Base-by-base conservation (phyloP, 768 basidiomycete species). In the Kwoniella europaea region DNA sequence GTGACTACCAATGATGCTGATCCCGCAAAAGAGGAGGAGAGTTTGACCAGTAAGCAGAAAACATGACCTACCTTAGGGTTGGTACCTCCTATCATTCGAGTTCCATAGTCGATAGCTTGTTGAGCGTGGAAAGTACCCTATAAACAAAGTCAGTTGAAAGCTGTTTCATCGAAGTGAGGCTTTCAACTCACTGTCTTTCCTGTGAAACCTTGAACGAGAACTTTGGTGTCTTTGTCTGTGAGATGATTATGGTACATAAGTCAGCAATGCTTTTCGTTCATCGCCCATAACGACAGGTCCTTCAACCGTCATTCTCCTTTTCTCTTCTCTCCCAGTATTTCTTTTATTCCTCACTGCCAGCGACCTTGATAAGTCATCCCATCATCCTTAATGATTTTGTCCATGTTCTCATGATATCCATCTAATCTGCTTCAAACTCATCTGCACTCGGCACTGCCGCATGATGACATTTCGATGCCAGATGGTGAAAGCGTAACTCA, bases 1-100 rank as follows among this genome's bases (percentile, higher is more conserved):
- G 29, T 62, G 29, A 16, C 57, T 16, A 58, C n/a, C 55, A n/a
- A 56, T 56, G n/a, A 67, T 9, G 41, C 15, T 65, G 10, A 64
- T 22, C 42, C 27, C 16, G 54, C 57, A 5, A 16, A 16, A 13
- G 52, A 56, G 7, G 4, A 63, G 29, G 16, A 35, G 35, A 7
- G 35, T 35, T 62, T 62, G 15, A 43, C 52, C 24, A 4, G 46
- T 5, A 43, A 15, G 35, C 35, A 35, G 35, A 35, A 35, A 35
- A 35, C 35, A 35, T 0, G 35, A 74, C 79, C 15, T 55, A 82
- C 82, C 54, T 82, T 82, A 10, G 93, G 95, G 78, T 81, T 82
- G 65, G 97, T 94, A 72, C 97, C 97, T 68, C 97, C 97, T 68
- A 99, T 93, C 92, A 98, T 96, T 72, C 90, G 92, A 69, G 96